Percentiles rank a stretch among this genome's conserved stretches.
phyloP scores from a whole-genome alignment of 2,329 filamentous ascomycete genomes.

The Orbilia oligospora region DNA sequence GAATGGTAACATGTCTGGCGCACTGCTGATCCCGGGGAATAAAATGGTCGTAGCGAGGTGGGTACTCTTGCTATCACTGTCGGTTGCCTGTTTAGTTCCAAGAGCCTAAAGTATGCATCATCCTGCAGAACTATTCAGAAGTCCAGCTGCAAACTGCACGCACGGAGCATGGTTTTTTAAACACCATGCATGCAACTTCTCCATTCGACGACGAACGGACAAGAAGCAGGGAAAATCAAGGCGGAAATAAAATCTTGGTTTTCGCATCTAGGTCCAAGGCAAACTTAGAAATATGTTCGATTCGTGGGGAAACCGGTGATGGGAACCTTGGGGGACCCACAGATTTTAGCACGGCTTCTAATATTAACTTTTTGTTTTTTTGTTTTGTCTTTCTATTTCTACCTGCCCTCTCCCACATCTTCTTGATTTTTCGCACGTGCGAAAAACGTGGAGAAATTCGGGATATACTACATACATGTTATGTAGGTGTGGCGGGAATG shows the following conservation, averaged over 20 bases:
- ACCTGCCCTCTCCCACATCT: background rate
- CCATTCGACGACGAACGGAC: slow-evolving; percentile 1
- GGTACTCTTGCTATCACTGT: background rate
- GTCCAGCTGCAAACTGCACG: slow-evolving; percentile 19
- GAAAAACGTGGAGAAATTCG: slow-evolving; percentile 58
- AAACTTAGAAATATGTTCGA: background rate
- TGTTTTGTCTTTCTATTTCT: background rate
- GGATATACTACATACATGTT: slow-evolving; percentile 28
- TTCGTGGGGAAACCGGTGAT: slow-evolving; percentile 12
- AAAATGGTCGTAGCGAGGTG: slow-evolving; percentile 28
- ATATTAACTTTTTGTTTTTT: background rate
- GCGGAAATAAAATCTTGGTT: slow-evolving; percentile 20
- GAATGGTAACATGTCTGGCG: slow-evolving; percentile 20
- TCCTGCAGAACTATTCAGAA: slow-evolving; percentile 20
- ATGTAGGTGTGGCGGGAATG: slow-evolving; percentile 27
- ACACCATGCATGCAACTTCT: slow-evolving; percentile 35
- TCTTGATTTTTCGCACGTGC: slow-evolving; percentile 52
- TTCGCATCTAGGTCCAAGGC: background rate
- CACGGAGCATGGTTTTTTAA: slow-evolving; percentile 15
- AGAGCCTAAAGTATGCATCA: slow-evolving; percentile 29
- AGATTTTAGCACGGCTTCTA: slow-evolving; percentile 17
- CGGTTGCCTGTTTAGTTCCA: slow-evolving; percentile 29
- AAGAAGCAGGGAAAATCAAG: slow-evolving; percentile 23
- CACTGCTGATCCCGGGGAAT: slow-evolving; percentile 49
- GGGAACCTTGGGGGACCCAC: slow-evolving; percentile 17